Percentiles rank a stretch among this genome's conserved stretches.
These are phyloP conservation scores for Scheffersomyces insectosa DNA, from an alignment of 1,139 yeast genomes.

Conservation along the genomic window DNA sequence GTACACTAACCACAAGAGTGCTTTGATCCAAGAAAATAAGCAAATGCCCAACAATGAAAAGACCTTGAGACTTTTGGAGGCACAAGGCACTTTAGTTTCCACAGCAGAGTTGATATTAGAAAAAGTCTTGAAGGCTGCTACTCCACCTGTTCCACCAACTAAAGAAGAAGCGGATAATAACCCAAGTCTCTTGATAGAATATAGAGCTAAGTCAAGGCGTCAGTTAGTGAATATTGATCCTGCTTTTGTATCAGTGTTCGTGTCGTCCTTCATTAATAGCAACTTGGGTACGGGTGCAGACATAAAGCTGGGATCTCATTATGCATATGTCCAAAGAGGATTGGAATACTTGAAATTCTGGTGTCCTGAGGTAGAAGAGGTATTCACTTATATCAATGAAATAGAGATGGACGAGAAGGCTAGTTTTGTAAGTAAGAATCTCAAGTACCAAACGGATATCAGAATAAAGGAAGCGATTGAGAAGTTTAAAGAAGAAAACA, in stretches of 20 bases:
- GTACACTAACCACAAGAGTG: conserved; percentile 20
- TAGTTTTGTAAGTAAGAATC: conserved; percentile 3
- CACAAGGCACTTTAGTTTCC: conserved; percentile 29
- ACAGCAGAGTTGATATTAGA: conserved; percentile 30
- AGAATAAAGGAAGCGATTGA: conserved; percentile 12
- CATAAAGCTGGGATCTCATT: conserved; percentile 29
- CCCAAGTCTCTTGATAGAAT: conserved; percentile 20
- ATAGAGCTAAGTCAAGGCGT: conserved; percentile 18
- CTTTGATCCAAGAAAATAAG: conserved; percentile 14
- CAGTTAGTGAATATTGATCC: conserved; percentile 30
- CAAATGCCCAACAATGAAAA: conserved; percentile 21
- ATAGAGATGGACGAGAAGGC: neutral
- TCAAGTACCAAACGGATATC: conserved; percentile 16
- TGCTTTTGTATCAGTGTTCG: conserved; percentile 30
- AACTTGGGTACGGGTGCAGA: conserved; percentile 28
- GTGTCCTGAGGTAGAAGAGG: conserved; percentile 34
- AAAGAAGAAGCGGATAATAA: conserved; percentile 23
- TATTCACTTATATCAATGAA: conserved; percentile 16
- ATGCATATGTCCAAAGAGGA: conserved; percentile 30
- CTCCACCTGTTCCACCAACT: conserved; percentile 38
- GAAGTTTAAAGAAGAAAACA: conserved; percentile 1
- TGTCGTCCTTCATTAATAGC: conserved; percentile 31
- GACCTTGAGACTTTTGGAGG: conserved; percentile 23
- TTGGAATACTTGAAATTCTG: conserved; percentile 29
- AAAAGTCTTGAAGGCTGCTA: conserved; percentile 29